These are phyloP conservation scores for Lupinus albus DNA, from an alignment of 306 rosid genomes.

Conservation along the genomic window DNA sequence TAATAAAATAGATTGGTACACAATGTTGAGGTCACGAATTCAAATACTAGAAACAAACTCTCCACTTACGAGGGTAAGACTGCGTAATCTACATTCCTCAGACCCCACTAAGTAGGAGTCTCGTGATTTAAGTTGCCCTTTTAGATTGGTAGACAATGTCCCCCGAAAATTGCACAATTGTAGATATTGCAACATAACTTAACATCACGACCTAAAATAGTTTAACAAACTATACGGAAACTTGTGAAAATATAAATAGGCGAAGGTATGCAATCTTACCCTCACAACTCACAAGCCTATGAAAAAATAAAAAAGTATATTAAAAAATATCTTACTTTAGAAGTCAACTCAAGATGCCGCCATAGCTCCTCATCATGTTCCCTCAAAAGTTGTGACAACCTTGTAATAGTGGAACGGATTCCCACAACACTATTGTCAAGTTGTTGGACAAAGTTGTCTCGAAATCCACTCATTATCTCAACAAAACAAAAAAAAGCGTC, in stretches of 20 bases:
- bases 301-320: too few relatives aligned
- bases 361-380: slow-evolving; percentile 97
- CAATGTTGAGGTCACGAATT: too few relatives aligned
- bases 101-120: too few relatives aligned
- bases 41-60: too few relatives aligned
- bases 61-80: too few relatives aligned
- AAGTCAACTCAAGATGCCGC: slow-evolving; percentile 99
- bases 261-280: too few relatives aligned
- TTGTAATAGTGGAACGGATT: slow-evolving; percentile 92
- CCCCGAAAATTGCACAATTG: slow-evolving; percentile 2
- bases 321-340: slow-evolving; percentile 65
- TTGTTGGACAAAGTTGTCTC: slow-evolving; percentile 98
- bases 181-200: slow-evolving; percentile 27
- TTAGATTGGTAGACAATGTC: slow-evolving; percentile 1
- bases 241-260: slow-evolving; percentile 20
- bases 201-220: background rate
- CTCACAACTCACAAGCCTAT: too few relatives aligned
- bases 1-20: slow-evolving; percentile 9
- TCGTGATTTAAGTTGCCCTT: too few relatives aligned
- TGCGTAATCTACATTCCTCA: too few relatives aligned
- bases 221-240: slow-evolving; percentile 14
- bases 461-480: slow-evolving; percentile 90
- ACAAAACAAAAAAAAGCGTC: slow-evolving; percentile 98
- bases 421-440: slow-evolving; percentile 98
- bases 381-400: slow-evolving; percentile 84